Evolutionary conservation across 768 basidiomycete species (phyloP).

Genomic region (Infundibulicybe gibba): DNA sequence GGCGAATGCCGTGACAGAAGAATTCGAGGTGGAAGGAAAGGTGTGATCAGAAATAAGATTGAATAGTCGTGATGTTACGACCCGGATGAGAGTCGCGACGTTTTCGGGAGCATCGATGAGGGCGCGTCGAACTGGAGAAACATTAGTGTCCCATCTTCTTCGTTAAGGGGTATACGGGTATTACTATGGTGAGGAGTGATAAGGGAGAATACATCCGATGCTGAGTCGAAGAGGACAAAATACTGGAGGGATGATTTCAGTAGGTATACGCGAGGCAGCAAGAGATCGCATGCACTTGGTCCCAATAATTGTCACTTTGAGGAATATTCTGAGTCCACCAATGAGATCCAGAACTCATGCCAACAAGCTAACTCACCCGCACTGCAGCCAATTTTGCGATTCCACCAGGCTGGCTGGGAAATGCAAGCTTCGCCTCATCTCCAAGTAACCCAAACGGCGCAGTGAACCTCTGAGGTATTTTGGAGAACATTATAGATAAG

Average conservation of each 20-base stretch:
- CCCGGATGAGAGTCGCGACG: slow-evolving; percentile 74
- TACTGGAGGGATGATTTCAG: slow-evolving; percentile 44
- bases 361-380: slow-evolving; percentile 49
- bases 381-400: slow-evolving; percentile 71
- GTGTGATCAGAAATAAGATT: slow-evolving; percentile 77
- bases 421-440: slow-evolving; percentile 88
- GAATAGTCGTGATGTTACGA: slow-evolving; percentile 66
- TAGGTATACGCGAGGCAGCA: no score
- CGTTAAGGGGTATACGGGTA: no score
- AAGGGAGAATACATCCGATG: slow-evolving; percentile 88
- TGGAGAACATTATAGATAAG: slow-evolving; percentile 54
- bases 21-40: slow-evolving; percentile 58
- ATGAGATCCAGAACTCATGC: slow-evolving; percentile 2
- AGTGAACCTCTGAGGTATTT: slow-evolving; percentile 66
- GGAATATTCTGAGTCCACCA: slow-evolving; percentile 57
- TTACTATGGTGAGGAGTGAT: slow-evolving; percentile 82
- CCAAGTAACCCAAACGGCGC: slow-evolving; percentile 76
- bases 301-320: slow-evolving; percentile 81
- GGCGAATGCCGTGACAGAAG: slow-evolving; percentile 63
- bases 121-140: slow-evolving; percentile 68
- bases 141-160: not conserved
- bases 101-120: slow-evolving; percentile 84
- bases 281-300: slow-evolving; percentile 56
- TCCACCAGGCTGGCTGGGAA: slow-evolving; percentile 78
- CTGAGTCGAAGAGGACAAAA: slow-evolving; percentile 80